Evolutionary conservation across 2,329 filamentous ascomycete genomes (phyloP).

Genomic region (Aspergillus puulaauensis): DNA sequence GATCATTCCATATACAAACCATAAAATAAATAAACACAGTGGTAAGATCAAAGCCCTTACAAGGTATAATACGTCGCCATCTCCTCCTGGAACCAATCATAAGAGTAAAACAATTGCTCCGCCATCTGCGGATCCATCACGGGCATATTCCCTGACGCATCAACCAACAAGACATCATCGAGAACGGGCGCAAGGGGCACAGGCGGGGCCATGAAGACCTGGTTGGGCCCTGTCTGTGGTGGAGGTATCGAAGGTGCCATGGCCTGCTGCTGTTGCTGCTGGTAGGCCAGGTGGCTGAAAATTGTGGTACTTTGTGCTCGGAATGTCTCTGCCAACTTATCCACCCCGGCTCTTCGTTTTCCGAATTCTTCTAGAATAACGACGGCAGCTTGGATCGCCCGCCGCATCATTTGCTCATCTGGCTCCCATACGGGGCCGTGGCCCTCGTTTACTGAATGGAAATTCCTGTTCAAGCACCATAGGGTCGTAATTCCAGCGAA

Average conservation of each 20-base stretch:
- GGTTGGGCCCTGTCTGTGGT: conserved; percentile 10
- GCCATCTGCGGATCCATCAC: conserved; percentile 37
- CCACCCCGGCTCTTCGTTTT: conserved; percentile 37
- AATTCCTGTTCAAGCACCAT: conserved; percentile 41
- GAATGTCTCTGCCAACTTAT: conserved; percentile 38
- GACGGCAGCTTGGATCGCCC: conserved; percentile 36
- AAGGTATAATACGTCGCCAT: conserved; percentile 40
- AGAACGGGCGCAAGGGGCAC: conserved; percentile 35
- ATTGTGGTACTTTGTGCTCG: conserved; percentile 39
- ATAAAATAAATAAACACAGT: not conserved
- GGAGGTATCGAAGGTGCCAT: conserved; percentile 1
- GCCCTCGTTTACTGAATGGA: conserved; percentile 32
- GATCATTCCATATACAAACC: not conserved
- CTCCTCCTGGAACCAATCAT: conserved; percentile 42
- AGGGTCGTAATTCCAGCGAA: conserved; percentile 42
- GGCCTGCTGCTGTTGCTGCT: conserved; percentile 28
- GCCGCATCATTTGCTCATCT: conserved; percentile 37
- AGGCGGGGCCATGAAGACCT: conserved; percentile 19
- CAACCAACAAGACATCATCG: conserved; percentile 36
- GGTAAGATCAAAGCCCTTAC: not conserved
- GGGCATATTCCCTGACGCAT: conserved; percentile 29
- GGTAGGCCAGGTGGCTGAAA: conserved; percentile 38
- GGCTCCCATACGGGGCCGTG: conserved; percentile 33
- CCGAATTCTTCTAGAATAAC: conserved; percentile 40
- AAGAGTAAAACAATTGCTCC: conserved; percentile 38